phyloP scores from a whole-genome alignment of 1,284 basidiomycete species.

The Peniophora sp. region DNA sequence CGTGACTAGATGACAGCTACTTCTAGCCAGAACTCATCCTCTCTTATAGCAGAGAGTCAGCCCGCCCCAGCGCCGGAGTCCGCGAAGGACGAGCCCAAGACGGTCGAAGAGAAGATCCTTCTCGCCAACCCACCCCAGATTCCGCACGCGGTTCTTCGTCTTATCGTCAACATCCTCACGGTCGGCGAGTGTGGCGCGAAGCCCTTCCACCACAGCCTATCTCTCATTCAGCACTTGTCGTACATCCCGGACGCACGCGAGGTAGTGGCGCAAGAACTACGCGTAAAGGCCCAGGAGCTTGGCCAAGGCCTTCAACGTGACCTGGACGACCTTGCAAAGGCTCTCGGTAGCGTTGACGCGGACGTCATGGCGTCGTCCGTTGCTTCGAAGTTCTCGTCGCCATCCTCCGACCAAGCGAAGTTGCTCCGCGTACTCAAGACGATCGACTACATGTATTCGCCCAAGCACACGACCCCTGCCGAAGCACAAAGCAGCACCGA shows the following conservation, averaged over 20 bases:
- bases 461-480: conserved; percentile 40
- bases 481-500: conserved; percentile 37
- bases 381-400: conserved; percentile 83
- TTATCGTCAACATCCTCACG: conserved; percentile 91
- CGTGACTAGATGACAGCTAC: too few species aligned
- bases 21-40: too few species aligned
- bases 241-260: conserved; percentile 82
- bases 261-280: conserved; percentile 81
- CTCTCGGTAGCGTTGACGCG: conserved; percentile 48
- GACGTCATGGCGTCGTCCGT: conserved; percentile 60
- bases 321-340: conserved; percentile 65
- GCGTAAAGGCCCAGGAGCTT: conserved; percentile 78
- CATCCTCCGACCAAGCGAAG: conserved; percentile 90
- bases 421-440: conserved; percentile 90
- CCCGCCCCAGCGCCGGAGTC: not conserved
- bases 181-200: conserved; percentile 91
- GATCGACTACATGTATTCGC: conserved; percentile 90
- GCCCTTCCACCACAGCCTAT: conserved; percentile 87
- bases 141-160: conserved; percentile 71
- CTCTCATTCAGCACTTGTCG: conserved; percentile 85
- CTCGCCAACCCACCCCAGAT: conserved; percentile 73
- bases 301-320: conserved; percentile 69
- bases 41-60: too few species aligned
- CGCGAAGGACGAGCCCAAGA: conserved; percentile 13
- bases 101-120: conserved; percentile 54